Conservation (phyloP, 1,284 basidiomycete genomes). For the Gymnopus androsaceus region DNA sequence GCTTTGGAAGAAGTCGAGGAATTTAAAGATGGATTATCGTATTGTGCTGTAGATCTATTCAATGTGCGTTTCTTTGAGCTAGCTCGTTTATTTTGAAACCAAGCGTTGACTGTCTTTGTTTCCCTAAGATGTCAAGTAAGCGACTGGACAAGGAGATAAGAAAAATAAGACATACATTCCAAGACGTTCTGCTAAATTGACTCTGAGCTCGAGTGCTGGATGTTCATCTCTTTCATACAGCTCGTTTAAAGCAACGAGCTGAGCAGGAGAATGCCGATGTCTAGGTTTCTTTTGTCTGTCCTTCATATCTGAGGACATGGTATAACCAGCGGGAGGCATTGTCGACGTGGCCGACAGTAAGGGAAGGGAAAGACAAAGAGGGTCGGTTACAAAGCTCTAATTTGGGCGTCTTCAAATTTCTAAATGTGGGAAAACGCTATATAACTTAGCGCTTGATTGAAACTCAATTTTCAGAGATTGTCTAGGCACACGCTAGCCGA, state of each 20-base stretch:
- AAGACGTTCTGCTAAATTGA: constrained; percentile 64
- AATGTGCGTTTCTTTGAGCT: constrained; percentile 73
- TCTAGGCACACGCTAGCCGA: no score
- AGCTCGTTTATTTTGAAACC: constrained; percentile 83
- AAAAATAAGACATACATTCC: constrained; percentile 60
- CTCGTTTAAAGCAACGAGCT: constrained; percentile 72
- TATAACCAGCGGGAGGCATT: constrained; percentile 26
- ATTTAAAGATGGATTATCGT: constrained; percentile 39
- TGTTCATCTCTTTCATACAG: constrained; percentile 76
- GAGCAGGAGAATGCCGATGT: constrained; percentile 69
- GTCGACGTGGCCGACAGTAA: constrained; percentile 22
- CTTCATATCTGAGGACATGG: constrained; percentile 26
- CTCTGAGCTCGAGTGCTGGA: constrained; percentile 68
- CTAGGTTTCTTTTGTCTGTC: constrained; percentile 65
- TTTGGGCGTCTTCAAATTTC: no score
- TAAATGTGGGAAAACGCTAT: no score
- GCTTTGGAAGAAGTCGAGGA: constrained; percentile 27
- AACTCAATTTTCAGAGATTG: no score
- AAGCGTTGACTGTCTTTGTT: constrained; percentile 79
- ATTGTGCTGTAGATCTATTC: constrained; percentile 38
- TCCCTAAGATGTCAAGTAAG: constrained; percentile 50
- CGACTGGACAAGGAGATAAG: constrained; percentile 27
- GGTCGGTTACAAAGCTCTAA: constrained; percentile 7
- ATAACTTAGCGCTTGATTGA: no score
- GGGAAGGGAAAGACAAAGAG: constrained; percentile 19